Conservation (phyloP, 352 stramenopile genomes). For the Plasmopara viticola region DNA sequence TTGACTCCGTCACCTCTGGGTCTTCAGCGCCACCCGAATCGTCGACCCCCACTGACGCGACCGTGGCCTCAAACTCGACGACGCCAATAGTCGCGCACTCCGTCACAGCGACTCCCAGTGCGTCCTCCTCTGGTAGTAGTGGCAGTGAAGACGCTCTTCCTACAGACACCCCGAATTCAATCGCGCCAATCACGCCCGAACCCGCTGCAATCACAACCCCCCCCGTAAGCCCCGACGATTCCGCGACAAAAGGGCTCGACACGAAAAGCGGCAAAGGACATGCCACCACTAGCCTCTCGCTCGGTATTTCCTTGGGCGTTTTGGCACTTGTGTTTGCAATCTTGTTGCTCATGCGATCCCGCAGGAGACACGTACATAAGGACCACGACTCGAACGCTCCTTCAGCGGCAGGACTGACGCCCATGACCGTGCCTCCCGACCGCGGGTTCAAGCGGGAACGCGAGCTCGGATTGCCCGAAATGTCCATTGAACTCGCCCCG, state of each 20-base stretch:
- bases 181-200: not conserved
- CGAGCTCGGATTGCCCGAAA: conserved; percentile 31
- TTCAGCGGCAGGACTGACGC: conserved; percentile 7
- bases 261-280: not conserved
- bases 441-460: conserved; percentile 27
- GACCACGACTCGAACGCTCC: conserved; percentile 3
- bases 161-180: conserved; percentile 1
- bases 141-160: not conserved
- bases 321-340: conserved; percentile 21
- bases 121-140: conserved; percentile 7
- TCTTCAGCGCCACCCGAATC: conserved; percentile 5
- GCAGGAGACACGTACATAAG: conserved; percentile 13
- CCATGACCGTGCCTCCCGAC: conserved; percentile 16
- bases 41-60: conserved; percentile 4
- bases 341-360: conserved; percentile 20
- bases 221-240: conserved; percentile 9
- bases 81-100: not conserved
- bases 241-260: conserved; percentile 5
- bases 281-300: conserved; percentile 9
- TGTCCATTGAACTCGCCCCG: conserved; percentile 36
- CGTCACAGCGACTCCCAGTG: conserved; percentile 3
- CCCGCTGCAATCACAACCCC: conserved; percentile 1
- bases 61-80: conserved; percentile 5
- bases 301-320: conserved; percentile 26
- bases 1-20: conserved; percentile 27